These are phyloP conservation scores for Dendrobium officinale DNA, from an alignment of 106 monocot genomes.

Conservation along the genomic window DNA sequence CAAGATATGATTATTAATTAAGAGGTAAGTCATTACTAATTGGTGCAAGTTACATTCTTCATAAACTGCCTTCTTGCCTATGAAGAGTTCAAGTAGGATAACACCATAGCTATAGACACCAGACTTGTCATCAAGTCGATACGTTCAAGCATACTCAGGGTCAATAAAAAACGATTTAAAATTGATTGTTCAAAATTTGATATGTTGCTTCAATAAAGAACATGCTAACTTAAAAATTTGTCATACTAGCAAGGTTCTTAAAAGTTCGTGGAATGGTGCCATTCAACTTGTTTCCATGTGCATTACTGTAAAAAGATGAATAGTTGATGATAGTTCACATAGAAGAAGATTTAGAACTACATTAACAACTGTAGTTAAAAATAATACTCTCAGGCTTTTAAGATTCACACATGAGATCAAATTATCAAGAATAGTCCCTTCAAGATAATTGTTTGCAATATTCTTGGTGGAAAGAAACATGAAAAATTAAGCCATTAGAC, in stretches of 20 bases:
- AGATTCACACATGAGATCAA: slow-evolving; percentile 85
- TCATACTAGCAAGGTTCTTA: slow-evolving; percentile 71
- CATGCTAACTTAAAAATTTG: slow-evolving; percentile 57
- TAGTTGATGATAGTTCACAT: not conserved
- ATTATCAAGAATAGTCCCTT: slow-evolving; percentile 84
- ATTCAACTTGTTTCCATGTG: slow-evolving; percentile 50
- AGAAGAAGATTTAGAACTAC: not conserved
- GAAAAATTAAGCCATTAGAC: not conserved
- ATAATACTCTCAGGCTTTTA: slow-evolving; percentile 65
- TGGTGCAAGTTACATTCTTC: too few relatives aligned
- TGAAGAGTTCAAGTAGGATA: not conserved
- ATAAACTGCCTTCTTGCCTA: too few relatives aligned
- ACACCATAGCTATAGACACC: not conserved
- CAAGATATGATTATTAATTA: too few relatives aligned
- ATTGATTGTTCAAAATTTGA: not conserved
- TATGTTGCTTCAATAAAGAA: not conserved
- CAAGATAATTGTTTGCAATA: slow-evolving; percentile 87
- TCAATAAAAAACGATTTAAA: not conserved
- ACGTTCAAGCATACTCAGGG: too few relatives aligned
- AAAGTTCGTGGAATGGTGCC: slow-evolving; percentile 59
- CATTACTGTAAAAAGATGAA: slow-evolving; percentile 35
- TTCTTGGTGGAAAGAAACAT: not conserved
- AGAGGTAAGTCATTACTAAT: too few relatives aligned
- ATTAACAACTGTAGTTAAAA: not conserved
- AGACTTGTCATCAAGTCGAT: too few relatives aligned